Percentiles rank a stretch among this genome's conserved stretches.
Evolutionary conservation across 2,329 filamentous ascomycete genomes (phyloP).

Genomic region (Apiospora aurea): DNA sequence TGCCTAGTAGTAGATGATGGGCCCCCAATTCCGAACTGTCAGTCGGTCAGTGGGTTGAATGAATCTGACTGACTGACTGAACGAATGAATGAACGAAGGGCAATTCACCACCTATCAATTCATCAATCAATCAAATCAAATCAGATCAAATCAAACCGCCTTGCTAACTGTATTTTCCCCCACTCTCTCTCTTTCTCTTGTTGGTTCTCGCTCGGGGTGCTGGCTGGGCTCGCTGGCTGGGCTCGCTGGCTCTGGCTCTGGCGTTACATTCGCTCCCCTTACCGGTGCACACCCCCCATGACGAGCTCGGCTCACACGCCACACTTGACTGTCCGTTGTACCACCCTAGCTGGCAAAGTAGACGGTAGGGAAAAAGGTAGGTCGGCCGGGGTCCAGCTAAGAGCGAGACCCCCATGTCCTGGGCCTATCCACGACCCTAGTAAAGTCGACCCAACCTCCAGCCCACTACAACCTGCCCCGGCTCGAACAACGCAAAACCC

Average conservation of each 20-base stretch:
- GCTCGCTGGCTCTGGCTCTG: neutral
- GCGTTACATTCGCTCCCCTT: slow-evolving; percentile 26
- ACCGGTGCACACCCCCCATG: slow-evolving; percentile 25
- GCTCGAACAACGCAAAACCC: slow-evolving; percentile 27
- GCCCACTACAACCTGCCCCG: slow-evolving; percentile 25
- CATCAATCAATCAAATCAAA: slow-evolving; percentile 6
- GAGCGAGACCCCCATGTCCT: slow-evolving; percentile 24
- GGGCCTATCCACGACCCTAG: slow-evolving; percentile 20
- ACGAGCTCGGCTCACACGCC: slow-evolving; percentile 22
- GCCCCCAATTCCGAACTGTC: neutral
- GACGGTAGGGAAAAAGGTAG: slow-evolving; percentile 17
- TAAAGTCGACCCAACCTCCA: slow-evolving; percentile 25
- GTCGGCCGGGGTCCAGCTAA: slow-evolving; percentile 20
- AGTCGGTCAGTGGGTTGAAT: neutral
- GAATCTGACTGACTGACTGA: neutral
- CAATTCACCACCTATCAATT: neutral
- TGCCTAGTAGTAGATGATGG: neutral
- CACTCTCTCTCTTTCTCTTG: neutral
- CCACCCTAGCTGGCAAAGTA: slow-evolving; percentile 22
- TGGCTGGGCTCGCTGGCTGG: too few relatives aligned
- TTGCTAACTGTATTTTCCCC: slow-evolving; percentile 13
- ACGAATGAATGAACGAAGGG: neutral
- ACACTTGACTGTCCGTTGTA: slow-evolving; percentile 25
- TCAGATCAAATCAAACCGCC: neutral
- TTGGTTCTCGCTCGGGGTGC: neutral